Percentiles rank a stretch among this genome's conserved stretches.
Evolutionary conservation across 1,284 basidiomycete species (phyloP).

Genomic region (Papiliotrema flavescens): DNA sequence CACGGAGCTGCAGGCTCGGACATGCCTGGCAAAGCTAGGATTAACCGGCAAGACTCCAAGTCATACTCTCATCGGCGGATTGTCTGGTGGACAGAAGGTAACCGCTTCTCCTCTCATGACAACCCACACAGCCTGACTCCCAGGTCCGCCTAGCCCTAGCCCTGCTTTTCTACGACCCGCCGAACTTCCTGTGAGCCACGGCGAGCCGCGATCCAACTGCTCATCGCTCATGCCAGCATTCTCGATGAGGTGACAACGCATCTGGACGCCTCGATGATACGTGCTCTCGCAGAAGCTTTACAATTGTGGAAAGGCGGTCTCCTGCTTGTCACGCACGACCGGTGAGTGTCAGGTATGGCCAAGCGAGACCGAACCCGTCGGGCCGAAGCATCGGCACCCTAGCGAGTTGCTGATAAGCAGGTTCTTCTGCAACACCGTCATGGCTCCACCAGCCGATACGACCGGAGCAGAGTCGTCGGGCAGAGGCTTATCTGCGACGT

Average conservation of each 20-base stretch:
- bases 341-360: constrained; percentile 40
- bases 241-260: constrained; percentile 70
- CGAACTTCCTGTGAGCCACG: constrained; percentile 33
- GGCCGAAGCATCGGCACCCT: no score
- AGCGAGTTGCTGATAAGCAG: neutral
- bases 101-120: no score
- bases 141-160: constrained; percentile 44
- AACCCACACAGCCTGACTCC: no score
- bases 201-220: constrained; percentile 12
- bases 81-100: constrained; percentile 62
- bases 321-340: constrained; percentile 66
- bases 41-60: constrained; percentile 54
- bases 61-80: constrained; percentile 51
- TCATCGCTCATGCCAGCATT: constrained; percentile 56
- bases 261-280: constrained; percentile 63
- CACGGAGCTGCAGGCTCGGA: constrained; percentile 44
- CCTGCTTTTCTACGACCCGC: constrained; percentile 36
- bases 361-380: constrained; percentile 2
- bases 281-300: constrained; percentile 59
- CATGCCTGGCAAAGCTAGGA: constrained; percentile 55
- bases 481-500: constrained; percentile 40
- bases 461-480: constrained; percentile 17
- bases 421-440: constrained; percentile 45
- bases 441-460: constrained; percentile 31
- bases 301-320: constrained; percentile 59